Base-by-base conservation (phyloP, 371 early-diverging fungal genomes). In the Zychaea mexicana region DNA sequence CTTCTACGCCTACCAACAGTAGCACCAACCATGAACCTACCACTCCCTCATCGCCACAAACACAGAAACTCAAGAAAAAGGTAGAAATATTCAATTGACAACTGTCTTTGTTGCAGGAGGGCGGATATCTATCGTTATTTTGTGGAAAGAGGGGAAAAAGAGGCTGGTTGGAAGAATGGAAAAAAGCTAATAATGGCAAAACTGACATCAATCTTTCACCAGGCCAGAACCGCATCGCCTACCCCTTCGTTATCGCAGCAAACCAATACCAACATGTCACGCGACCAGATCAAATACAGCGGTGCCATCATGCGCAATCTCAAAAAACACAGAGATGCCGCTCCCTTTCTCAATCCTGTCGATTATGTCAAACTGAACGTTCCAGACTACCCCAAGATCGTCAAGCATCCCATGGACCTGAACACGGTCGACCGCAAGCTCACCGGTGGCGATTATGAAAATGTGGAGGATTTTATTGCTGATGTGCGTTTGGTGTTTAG, bases 371-470 rank as follows among this genome's bases (percentile, higher is more conserved):
- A 86, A 47, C 82, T 98, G 17, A 89, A 89, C 49, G 90, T 99
- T 19, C 99, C 98, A 3, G 96, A 95, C 68, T 99, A 99, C 75
- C 92, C 90, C 22, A 86, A 88, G 10, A 87, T 94, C 68, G 89
- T 99, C 77, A 96, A 94, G 71, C 69, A 86, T 28, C 99, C 99
- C 0, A 99, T 99, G 98, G 99, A 99, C 69, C 76, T 99, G 7
- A 89, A 91, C 10, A 99, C 99, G 0, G 90, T 98, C 19, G 94
- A 94, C 63, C 78, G 79, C 49, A 96, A 96, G 74, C 76, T 99
- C 7, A 93, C 93, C 60, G 61, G 62, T 19, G 82, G 85, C 26
- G 83, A 88, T 47, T 96, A 96, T 66, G 73, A 74, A 10, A 76
- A 65, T 31, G 82, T 86, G 0, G 81, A 85, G 24, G 91, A 91